Evolutionary conservation across 352 stramenopile species (phyloP), one percentile per base, ranked within the genome.

Genomic region (Phytophthora idaei): DNA sequence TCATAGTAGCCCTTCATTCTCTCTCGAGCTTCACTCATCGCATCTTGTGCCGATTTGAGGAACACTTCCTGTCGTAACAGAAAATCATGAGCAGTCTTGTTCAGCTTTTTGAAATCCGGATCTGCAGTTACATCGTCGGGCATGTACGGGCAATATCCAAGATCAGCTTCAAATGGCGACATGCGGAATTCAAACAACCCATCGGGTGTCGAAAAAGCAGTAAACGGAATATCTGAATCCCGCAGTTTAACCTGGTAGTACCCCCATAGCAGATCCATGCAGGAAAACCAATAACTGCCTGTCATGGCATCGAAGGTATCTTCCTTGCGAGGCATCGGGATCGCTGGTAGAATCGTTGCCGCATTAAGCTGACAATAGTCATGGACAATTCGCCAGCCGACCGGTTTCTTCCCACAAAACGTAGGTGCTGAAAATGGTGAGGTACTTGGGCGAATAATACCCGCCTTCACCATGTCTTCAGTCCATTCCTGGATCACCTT

Each of bases 1-100:
- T 69, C 45, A 25, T 63, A 63, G 8, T 59, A 61, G 2, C 8
- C 25, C 28, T 68, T 61, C 61, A 61, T 61, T 9, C 44, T 27
- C 9, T 36, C 17, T 27, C 61, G 49, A 1, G 50, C 59, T 14
- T 60, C 59, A 31, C 59, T 60, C 49, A 61, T 67, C 4, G 2
- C 2, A n/a, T 58, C 29, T 60, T 58, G 59, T 28, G 50, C 34
- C 1, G 36, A 21, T 21, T 21, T 21, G 17, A 21, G 17, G 17
- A 21, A 21, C 17, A 21, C 17, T 21, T 21, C 17, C 17, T 21
- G 17, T 21, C 17, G 17, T 21, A 21, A 21, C 17, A 21, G 0
- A n/a, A 21, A 21, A 21, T 21, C 17, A 21, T 21, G 17, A 21
- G 17, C 17, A 21, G 17, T 0, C 0, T 21, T 21, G 17, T 21